These are phyloP conservation scores for Eimeria necatrix DNA, from an alignment of 169 alveolate genomes.

Conservation along the genomic window DNA sequence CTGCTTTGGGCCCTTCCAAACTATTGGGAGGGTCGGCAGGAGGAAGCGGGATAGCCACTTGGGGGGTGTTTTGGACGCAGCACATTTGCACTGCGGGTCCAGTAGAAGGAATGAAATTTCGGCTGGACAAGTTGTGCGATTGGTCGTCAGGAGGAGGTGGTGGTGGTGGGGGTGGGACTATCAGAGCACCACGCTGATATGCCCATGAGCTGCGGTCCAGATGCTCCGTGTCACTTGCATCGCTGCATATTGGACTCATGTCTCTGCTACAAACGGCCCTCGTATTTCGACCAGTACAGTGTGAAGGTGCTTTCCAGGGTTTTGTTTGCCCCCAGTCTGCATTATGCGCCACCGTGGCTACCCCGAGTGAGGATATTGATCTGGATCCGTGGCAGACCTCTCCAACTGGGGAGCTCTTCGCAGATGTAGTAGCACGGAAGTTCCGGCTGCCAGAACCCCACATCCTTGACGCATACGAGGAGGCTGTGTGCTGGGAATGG, in stretches of 20 bases:
- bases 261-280: constrained; percentile 36
- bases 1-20: neutral
- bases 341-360: neutral
- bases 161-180: constrained; percentile 65
- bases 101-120: neutral
- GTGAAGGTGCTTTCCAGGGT: constrained; percentile 21
- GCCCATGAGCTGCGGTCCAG: constrained; percentile 31
- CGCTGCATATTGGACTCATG: constrained; percentile 69
- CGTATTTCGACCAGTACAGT: neutral
- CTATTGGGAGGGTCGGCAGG: constrained; percentile 56
- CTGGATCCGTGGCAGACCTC: constrained; percentile 35
- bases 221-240: constrained; percentile 54
- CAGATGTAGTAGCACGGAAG: neutral
- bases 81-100: constrained; percentile 25
- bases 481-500: neutral
- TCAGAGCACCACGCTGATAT: neutral
- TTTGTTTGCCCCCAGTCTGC: constrained; percentile 26
- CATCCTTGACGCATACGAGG: constrained; percentile 13
- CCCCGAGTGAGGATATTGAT: neutral
- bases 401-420: constrained; percentile 10
- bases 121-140: neutral
- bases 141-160: constrained; percentile 61
- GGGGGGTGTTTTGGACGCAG: neutral
- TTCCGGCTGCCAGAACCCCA: neutral
- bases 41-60: constrained; percentile 54